phyloP scores from a whole-genome alignment of 192 early-diverging fungal genomes.

The Umbelopsis ramanniana region DNA sequence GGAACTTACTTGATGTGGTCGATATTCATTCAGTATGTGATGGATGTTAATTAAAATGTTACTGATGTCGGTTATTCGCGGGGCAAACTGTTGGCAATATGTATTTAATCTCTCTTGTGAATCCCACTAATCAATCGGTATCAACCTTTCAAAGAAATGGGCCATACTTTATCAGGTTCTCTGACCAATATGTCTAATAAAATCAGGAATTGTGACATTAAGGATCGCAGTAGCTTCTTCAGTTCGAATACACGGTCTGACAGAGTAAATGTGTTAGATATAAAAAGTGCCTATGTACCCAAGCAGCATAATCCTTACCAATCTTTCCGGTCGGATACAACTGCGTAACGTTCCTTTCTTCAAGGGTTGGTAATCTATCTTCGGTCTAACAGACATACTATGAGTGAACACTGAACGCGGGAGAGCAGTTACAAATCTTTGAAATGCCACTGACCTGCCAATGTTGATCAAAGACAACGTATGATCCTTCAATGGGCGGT shows the following conservation, averaged over 20 bases:
- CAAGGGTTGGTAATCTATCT: slow-evolving; percentile 59
- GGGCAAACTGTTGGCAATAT: slow-evolving; percentile 46
- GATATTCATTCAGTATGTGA: slow-evolving; percentile 83
- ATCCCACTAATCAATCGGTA: not conserved
- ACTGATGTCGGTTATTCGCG: slow-evolving; percentile 68
- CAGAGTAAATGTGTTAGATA: not conserved
- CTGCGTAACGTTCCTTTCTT: slow-evolving; percentile 67
- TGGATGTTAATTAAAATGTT: slow-evolving; percentile 79
- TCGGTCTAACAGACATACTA: slow-evolving; percentile 41
- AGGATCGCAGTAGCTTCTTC: slow-evolving; percentile 63
- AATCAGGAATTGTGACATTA: slow-evolving; percentile 71
- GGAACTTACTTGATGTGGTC: slow-evolving; percentile 70
- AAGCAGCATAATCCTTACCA: slow-evolving; percentile 26
- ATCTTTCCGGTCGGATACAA: slow-evolving; percentile 62
- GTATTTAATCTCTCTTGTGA: not conserved
- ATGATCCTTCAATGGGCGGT: slow-evolving; percentile 57
- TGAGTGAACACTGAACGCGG: not conserved
- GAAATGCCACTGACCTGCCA: slow-evolving; percentile 59
- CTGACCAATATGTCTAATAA: slow-evolving; percentile 65
- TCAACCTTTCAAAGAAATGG: not conserved
- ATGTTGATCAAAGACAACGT: slow-evolving; percentile 67
- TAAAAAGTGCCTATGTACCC: not conserved
- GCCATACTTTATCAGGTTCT: slow-evolving; percentile 53
- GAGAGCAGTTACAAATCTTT: no score
- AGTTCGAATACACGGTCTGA: slow-evolving; percentile 70